These are phyloP conservation scores for Picocystis sp. DNA, from an alignment of 163 green algal genomes.

Conservation along the genomic window DNA sequence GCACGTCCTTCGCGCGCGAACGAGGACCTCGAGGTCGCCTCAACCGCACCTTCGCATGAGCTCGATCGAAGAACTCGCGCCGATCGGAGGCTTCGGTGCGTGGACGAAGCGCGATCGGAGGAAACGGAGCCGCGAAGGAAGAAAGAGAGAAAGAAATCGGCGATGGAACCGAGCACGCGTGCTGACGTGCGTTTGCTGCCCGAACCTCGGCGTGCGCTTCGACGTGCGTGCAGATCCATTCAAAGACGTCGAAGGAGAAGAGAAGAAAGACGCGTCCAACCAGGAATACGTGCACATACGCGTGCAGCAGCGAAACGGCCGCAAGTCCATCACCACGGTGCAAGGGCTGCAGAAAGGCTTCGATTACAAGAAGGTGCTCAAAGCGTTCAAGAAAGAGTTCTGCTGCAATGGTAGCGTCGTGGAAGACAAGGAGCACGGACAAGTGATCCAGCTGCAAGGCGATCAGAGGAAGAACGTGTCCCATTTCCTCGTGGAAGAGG, in stretches of 20 bases:
- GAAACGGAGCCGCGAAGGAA: no score
- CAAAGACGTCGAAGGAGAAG: constrained; percentile 2
- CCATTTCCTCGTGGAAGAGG: constrained; percentile 74
- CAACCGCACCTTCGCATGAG: no score
- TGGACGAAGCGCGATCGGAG: no score
- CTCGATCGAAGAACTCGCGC: no score
- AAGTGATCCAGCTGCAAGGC: constrained; percentile 97
- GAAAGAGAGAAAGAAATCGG: no score
- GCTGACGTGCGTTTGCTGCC: no score
- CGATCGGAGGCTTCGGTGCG: no score
- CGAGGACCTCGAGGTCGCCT: no score
- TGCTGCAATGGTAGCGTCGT: constrained; percentile 99
- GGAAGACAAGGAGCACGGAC: constrained; percentile 88
- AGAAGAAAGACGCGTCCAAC: constrained; percentile 4
- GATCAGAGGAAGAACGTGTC: constrained; percentile 98
- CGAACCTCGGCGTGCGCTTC: no score
- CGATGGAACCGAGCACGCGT: no score
- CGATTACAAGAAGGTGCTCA: constrained; percentile 97
- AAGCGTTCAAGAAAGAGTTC: constrained; percentile 99
- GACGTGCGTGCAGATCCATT: constrained; percentile 1
- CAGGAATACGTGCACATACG: constrained; percentile 84
- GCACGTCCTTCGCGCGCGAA: no score
- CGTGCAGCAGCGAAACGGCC: constrained; percentile 95
- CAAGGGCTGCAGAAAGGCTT: constrained; percentile 33
- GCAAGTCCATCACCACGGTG: constrained; percentile 95